Conservation (phyloP, 2,329 filamentous ascomycete species). For the Trichoderma pleuroti region DNA sequence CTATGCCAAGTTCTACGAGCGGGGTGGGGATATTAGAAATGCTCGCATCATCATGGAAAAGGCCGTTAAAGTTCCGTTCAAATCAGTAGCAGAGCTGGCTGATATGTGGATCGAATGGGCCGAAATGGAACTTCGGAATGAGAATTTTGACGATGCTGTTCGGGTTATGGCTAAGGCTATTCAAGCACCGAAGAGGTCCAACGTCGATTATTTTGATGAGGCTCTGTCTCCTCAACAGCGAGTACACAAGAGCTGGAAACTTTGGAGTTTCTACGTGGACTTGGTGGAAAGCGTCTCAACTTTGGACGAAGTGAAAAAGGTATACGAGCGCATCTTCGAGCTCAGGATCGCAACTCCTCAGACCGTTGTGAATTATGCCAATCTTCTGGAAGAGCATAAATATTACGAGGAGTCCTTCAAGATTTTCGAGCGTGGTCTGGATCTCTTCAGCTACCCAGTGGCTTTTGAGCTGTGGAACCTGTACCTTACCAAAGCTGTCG, state of each 20-base stretch:
- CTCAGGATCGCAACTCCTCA: conserved; percentile 96
- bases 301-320: conserved; percentile 85
- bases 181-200: conserved; percentile 94
- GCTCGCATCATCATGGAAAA: conserved; percentile 96
- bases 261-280: conserved; percentile 99
- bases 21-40: conserved; percentile 75
- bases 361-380: conserved; percentile 97
- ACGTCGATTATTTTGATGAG: conserved; percentile 98
- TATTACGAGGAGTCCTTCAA: conserved; percentile 99
- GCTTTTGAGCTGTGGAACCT: conserved; percentile 99
- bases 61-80: conserved; percentile 95
- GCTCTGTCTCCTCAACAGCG: conserved; percentile 89
- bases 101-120: conserved; percentile 99
- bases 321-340: conserved; percentile 98
- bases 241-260: conserved; percentile 98
- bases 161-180: conserved; percentile 97
- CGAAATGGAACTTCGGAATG: conserved; percentile 92
- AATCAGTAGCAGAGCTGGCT: conserved; percentile 91
- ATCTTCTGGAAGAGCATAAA: conserved; percentile 86
- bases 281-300: conserved; percentile 91
- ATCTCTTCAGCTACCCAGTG: conserved; percentile 97
- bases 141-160: conserved; percentile 92
- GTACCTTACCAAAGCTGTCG: conserved; percentile 94
- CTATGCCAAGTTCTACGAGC: conserved; percentile 96
- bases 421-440: conserved; percentile 89